Base-by-base conservation (phyloP, 805 yeast species). In the Pichia thaimueangensis region DNA sequence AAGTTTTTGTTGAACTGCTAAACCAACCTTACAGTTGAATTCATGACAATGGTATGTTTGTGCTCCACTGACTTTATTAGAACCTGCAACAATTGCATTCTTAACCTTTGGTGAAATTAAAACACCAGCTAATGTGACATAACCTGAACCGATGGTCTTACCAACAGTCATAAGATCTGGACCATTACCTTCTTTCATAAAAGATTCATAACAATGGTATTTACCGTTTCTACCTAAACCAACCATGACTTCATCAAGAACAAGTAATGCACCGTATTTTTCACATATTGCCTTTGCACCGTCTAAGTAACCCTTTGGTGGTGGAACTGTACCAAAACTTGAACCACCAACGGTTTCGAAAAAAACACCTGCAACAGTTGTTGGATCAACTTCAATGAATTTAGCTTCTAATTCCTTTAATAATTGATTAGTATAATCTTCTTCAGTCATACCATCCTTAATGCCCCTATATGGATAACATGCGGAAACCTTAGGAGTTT, bases 201-300 rank as follows among this genome's bases (percentile, higher is more conserved):
- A 67, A 47, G 67, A 67, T 51, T 70, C 74, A 69, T 72, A 45
- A 72, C 72, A 57, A 62, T 66, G 47, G 63, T 62, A 41, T 59
- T 63, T 47, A 28, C 80, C 79, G 39, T 66, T 58, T 54, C 80
- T 67, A 29, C 80, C 80, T 25, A 73, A 68, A 21, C 81, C 81
- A 51, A 76, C 74, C 78, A 74, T 73, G 30, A 89, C 97, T 64
- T 89, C 97, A 62, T 89, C 97, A 62, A 91, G 71, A 60, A 88
- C 86, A 20, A 97, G 87, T 56, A 89, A 64, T 33, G 96, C 96
- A 49, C 96, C 97, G 60, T 91, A 89, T 66, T 89, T 86, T 36
- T 88, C 94, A 35, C 97, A 96, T 55, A 89, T 52, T 22, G 57
- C 65, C 39, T 71, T 48, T 15, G 69, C 59, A 13, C 71, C 76